Evolutionary conservation across 345 rosid species (phyloP), one percentile per base, ranked within the genome.

Genomic region (Boechera divaricarpa): DNA sequence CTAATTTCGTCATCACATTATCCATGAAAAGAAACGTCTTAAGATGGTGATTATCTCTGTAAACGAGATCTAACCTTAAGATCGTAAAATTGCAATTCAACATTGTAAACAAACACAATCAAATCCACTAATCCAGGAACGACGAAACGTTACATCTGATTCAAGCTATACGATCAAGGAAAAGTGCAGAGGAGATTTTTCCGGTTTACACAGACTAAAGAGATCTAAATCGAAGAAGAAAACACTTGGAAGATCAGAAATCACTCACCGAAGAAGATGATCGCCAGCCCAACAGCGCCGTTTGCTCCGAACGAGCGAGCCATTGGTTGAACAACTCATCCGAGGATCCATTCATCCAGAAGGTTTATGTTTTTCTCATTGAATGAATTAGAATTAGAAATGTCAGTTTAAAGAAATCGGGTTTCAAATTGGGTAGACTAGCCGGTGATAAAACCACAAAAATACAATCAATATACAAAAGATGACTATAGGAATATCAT

Each of bases 191-290:
- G 26, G 16, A 33, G 32, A 13, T 7, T 6, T 0, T 10, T 9
- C 11, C 21, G 26, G 24, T 44, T 5, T 2, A 15, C 16, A 33
- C 3, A 66, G 35, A 66, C 16, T 18, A 57, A 45, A 44, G 59
- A 44, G 38, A 57, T 10, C 13, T 3, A 45, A 49, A 67, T 48
- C 67, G 41, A 47, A 35, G 38, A 54, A 21, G 21, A 21, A 45
- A n/a, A 68, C 31, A 53, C 16, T 38, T 4, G 42, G 64, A 9
- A 18, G 10, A 41, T 6, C 10, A 24, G 33, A 64, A 9, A 68
- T 12, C 28, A 77, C 80, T 77, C 7, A 77, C 80, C 80, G 26
- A 70, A 24, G 66, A 77, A 63, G 71, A 77, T 62, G 80, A 77
- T 62, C 51, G 76, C 58, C 10, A 63, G 49, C 26, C 63, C 76